Evolutionary conservation across 2,329 filamentous ascomycete species (phyloP).

Genomic region (Hymenoscyphus fructigenus): DNA sequence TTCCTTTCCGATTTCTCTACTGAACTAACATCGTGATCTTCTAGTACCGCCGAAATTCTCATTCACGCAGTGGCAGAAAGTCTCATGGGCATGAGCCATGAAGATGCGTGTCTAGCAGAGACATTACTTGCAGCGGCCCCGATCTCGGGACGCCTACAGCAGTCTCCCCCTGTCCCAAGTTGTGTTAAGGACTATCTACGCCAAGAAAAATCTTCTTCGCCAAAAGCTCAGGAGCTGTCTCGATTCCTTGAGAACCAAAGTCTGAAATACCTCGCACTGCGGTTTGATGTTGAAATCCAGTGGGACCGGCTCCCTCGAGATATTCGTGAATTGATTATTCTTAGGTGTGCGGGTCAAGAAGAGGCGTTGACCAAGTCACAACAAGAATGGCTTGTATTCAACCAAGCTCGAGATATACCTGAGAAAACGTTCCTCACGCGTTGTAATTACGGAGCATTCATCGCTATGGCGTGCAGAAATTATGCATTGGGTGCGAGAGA

Average conservation of each 20-base stretch:
- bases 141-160: conserved; percentile 3
- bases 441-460: conserved; percentile 29
- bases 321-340: conserved; percentile 46
- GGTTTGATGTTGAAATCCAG: conserved; percentile 48
- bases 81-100: conserved; percentile 30
- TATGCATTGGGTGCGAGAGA: conserved; percentile 23
- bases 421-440: conserved; percentile 26
- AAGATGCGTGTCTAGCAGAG: conserved; percentile 40
- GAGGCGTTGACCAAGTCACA: conserved; percentile 24
- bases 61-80: conserved; percentile 24
- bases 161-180: conserved; percentile 17
- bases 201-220: conserved; percentile 39
- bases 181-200: conserved; percentile 20
- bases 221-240: conserved; percentile 21
- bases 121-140: conserved; percentile 35
- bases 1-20: not conserved
- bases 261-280: conserved; percentile 47
- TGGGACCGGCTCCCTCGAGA: conserved; percentile 50
- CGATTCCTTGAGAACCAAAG: conserved; percentile 38
- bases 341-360: conserved; percentile 45
- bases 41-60: conserved; percentile 25
- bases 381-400: conserved; percentile 25
- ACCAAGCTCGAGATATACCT: conserved; percentile 22
- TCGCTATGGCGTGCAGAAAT: conserved; percentile 24
- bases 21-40: not conserved